These are phyloP conservation scores for Stereum hirsutum DNA, from an alignment of 1,284 basidiomycete species.

Conservation along the genomic window DNA sequence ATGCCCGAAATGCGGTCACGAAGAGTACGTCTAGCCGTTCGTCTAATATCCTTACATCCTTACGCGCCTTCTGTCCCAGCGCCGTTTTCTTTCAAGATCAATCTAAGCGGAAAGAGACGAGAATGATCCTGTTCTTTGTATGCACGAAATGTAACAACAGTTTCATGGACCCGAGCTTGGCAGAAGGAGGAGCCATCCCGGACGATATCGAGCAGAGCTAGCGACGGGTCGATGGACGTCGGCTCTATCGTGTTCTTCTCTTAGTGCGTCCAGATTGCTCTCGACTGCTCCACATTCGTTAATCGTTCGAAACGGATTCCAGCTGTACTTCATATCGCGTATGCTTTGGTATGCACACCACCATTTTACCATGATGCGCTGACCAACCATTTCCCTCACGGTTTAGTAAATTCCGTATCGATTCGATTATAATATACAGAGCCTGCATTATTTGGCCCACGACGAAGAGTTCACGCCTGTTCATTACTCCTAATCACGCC, in stretches of 20 bases:
- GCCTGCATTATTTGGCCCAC: too few species aligned
- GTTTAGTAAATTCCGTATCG: too few species aligned
- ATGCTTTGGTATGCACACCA: too few species aligned
- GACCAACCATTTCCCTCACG: too few species aligned
- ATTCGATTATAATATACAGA: too few species aligned
- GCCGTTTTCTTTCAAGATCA: constrained; percentile 93
- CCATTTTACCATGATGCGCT: too few species aligned
- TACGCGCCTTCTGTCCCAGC: constrained; percentile 32
- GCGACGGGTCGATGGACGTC: not conserved
- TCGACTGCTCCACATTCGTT: too few species aligned
- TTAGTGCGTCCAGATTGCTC: too few species aligned
- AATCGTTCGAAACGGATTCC: too few species aligned
- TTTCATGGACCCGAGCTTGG: constrained; percentile 64
- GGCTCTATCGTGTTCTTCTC: not conserved
- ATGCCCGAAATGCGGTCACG: constrained; percentile 62
- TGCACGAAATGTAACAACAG: constrained; percentile 80
- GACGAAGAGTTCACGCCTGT: too few species aligned
- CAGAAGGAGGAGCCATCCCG: constrained; percentile 6
- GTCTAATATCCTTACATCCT: constrained; percentile 3
- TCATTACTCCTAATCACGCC: too few species aligned
- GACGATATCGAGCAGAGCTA: constrained; percentile 8
- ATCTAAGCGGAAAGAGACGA: constrained; percentile 85
- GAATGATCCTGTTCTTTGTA: constrained; percentile 90
- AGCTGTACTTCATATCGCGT: too few species aligned
- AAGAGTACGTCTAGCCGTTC: constrained; percentile 46